Base-by-base conservation (phyloP, 805 yeast genomes). In the Millerozyma miso region DNA sequence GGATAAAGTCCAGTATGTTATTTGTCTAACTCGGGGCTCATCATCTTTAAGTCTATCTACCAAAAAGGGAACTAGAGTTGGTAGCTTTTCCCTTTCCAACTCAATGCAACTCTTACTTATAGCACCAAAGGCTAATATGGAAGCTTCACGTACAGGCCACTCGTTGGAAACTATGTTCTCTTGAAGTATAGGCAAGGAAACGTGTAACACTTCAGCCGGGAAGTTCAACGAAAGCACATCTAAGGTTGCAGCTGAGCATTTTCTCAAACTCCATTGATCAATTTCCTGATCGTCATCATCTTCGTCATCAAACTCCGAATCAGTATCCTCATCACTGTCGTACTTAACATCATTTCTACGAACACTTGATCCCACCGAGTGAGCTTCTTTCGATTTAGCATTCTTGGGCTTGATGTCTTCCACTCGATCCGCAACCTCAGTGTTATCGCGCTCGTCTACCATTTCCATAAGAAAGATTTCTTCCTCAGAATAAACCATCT, bases 71-170 rank as follows among this genome's bases (percentile, higher is more conserved):
- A 91, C 81, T 37, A 93, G 67, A 20, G 81, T 77, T 2, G 97
- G 95, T 33, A 93, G 68, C 52, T 85, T 85, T 33, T 79, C 80
- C 16, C 81, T 64, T 4, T 89, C 81, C 40, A 77, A 73, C 43
- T 83, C 87, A 37, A 83, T 70, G 51, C 95, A 89, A 50, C 96
- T 95, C 52, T 85, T 90, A 31, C 96, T 87, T 56, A 91, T 82
- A 20, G 98, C 98, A 48, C 99, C 99, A 57, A 93, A 76, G 1
- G 98, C 97, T 37, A 93, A 71, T 19, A 93, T 90, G 1, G 97
- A 82, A 4, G 97, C 93, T 62, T 93, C 99, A 46, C 97, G 77
- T 6, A 86, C 78, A 18, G 86, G 88, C 99, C 99, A 93, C 46
- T 83, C 78, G 3, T 71, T 66, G 3, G 88, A 77, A 6, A 76